Percentiles rank a stretch among this genome's conserved stretches.
phyloP scores from a whole-genome alignment of 371 early-diverging fungal species.

The Actinomortierella ambigua region DNA sequence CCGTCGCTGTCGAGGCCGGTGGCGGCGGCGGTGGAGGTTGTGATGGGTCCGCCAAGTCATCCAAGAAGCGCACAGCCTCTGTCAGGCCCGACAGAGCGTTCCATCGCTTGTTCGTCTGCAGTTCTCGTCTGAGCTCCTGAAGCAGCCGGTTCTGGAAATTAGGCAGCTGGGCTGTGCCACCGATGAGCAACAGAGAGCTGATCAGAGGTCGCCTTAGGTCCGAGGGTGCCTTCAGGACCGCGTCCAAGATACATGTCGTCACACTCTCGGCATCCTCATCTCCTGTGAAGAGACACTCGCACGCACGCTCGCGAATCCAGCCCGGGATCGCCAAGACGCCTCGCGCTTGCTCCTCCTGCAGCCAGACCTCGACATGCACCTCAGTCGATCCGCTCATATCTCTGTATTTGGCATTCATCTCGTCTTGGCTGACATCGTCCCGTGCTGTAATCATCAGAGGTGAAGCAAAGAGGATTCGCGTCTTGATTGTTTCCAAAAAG shows the following conservation, averaged over 20 bases:
- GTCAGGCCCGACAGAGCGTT: conserved; percentile 35
- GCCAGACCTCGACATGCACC: conserved; percentile 49
- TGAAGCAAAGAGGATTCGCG: conserved; percentile 71
- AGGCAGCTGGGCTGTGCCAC: conserved; percentile 81
- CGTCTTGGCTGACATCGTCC: conserved; percentile 41
- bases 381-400: conserved; percentile 64
- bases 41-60: conserved; percentile 27
- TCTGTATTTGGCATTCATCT: conserved; percentile 58
- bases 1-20: not conserved
- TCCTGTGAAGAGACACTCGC: conserved; percentile 84
- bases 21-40: conserved; percentile 6
- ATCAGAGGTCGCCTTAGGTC: conserved; percentile 77
- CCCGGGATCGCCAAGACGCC: conserved; percentile 74
- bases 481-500: conserved; percentile 76
- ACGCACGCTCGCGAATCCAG: conserved; percentile 87
- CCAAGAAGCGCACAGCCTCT: conserved; percentile 42
- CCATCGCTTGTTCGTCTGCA: conserved; percentile 56
- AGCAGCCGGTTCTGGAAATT: conserved; percentile 71
- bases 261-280: conserved; percentile 74
- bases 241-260: conserved; percentile 63
- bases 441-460: conserved; percentile 49
- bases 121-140: conserved; percentile 60
- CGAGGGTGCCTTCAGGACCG: conserved; percentile 69
- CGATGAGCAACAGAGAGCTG: conserved; percentile 72
- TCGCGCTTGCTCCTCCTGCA: conserved; percentile 52